Percentiles rank a stretch among this genome's conserved stretches.
Evolutionary conservation across 257 asterid genomes (phyloP).

Genomic region (Solanum arcanum): DNA sequence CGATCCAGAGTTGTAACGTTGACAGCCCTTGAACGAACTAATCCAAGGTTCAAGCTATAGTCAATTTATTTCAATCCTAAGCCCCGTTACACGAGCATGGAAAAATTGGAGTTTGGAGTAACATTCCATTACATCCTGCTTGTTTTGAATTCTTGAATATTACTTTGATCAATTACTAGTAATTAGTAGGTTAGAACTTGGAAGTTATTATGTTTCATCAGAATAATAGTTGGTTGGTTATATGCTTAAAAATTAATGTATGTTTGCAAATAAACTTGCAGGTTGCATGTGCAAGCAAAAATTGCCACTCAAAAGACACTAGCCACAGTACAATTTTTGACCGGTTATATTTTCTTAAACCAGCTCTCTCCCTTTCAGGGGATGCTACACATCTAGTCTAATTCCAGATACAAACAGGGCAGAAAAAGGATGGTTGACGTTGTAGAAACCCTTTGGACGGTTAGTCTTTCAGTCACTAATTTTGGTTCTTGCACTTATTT

Average conservation of each 20-base stretch:
- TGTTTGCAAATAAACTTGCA: background rate
- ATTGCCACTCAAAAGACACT: background rate
- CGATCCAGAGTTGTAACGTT: background rate
- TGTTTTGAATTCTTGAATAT: background rate
- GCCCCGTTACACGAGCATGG: background rate
- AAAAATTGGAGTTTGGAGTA: background rate
- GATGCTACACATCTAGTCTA: constrained; percentile 2
- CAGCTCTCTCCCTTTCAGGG: background rate
- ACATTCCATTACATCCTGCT: background rate
- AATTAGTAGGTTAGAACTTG: background rate
- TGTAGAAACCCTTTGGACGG: background rate
- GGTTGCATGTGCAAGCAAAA: background rate
- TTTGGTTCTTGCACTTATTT: constrained; percentile 47
- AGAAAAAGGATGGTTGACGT: background rate
- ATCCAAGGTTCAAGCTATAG: background rate
- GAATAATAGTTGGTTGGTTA: background rate
- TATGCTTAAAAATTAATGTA: background rate
- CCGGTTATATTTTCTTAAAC: background rate
- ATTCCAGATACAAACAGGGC: background rate
- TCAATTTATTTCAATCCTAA: background rate
- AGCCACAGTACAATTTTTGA: background rate
- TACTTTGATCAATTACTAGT: background rate
- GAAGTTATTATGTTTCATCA: background rate
- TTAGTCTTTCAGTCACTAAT: background rate
- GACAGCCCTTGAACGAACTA: background rate